These are phyloP conservation scores for Cokeromyces recurvatus DNA, from an alignment of 371 early-diverging fungal genomes.

Conservation along the genomic window DNA sequence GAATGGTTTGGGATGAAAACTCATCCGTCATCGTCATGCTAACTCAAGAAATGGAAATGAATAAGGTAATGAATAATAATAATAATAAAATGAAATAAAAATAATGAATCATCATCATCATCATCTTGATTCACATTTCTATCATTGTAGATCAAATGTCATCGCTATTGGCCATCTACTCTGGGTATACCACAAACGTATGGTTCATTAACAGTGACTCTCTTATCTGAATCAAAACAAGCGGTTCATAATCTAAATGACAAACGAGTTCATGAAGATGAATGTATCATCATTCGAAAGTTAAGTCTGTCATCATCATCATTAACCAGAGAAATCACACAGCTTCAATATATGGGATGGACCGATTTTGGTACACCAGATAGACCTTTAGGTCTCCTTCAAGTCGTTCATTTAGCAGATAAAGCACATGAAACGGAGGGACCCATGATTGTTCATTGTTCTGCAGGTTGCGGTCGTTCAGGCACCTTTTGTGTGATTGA, in stretches of 20 bases:
- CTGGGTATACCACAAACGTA: constrained; percentile 19
- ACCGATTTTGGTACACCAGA: constrained; percentile 77
- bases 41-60: constrained; percentile 73
- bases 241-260: constrained; percentile 22
- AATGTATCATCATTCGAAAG: constrained; percentile 16
- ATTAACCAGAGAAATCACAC: constrained; percentile 36
- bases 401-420: constrained; percentile 52
- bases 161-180: constrained; percentile 65
- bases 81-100: neutral
- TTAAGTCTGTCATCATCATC: neutral
- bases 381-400: constrained; percentile 44
- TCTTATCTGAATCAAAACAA: constrained; percentile 14
- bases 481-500: constrained; percentile 88
- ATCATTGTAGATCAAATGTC: constrained; percentile 43
- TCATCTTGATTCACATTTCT: too few relatives aligned
- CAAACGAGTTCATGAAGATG: constrained; percentile 12
- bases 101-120: neutral
- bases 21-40: constrained; percentile 78
- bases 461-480: constrained; percentile 94
- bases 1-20: constrained; percentile 77
- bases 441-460: constrained; percentile 88
- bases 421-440: constrained; percentile 33
- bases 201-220: constrained; percentile 22
- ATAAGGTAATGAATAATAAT: constrained; percentile 42
- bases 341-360: constrained; percentile 81